A percentile compares a stretch with the other conserved stretches of the same genome.
Conservation (phyloP, 495 filamentous ascomycete species). For the Daldinia concentrica region DNA sequence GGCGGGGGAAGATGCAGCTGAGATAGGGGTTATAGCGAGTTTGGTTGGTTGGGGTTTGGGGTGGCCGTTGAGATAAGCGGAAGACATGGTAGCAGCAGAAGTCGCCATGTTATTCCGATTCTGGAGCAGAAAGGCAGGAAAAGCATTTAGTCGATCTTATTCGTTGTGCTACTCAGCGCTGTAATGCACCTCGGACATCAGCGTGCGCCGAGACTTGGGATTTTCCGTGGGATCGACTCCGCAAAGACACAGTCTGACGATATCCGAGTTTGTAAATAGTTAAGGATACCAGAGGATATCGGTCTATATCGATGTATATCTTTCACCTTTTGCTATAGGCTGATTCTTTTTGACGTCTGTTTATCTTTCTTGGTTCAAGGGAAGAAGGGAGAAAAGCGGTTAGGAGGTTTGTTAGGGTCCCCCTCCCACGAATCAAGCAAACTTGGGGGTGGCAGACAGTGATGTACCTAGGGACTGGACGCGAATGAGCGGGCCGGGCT, state of each 20-base stretch:
- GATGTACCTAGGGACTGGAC: constrained; percentile 14
- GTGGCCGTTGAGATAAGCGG: constrained; percentile 31
- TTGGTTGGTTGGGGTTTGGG: constrained; percentile 41
- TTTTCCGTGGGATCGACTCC: constrained; percentile 32
- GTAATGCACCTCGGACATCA: constrained; percentile 43
- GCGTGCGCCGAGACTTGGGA: constrained; percentile 22
- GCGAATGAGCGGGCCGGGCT: constrained; percentile 32
- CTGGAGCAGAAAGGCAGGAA: constrained; percentile 28
- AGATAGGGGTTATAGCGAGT: constrained; percentile 44
- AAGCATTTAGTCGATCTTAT: constrained; percentile 39
- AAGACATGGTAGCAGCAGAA: constrained; percentile 24
- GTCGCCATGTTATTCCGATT: constrained; percentile 43
- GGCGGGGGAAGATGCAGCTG: constrained; percentile 43
- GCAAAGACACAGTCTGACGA: constrained; percentile 22
- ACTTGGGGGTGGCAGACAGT: constrained; percentile 27
- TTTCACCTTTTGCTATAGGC: not conserved
- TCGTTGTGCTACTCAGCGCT: constrained; percentile 28
- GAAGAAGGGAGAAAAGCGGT: constrained; percentile 14
- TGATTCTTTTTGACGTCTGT: too few relatives aligned
- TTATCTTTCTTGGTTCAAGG: constrained; percentile 8
- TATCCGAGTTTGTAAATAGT: constrained; percentile 25
- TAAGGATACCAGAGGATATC: constrained; percentile 15
- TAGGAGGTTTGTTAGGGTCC: constrained; percentile 9
- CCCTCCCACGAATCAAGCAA: constrained; percentile 35
- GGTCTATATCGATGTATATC: not conserved